phyloP scores from a whole-genome alignment of 73 alveolate genomes.

The Uronychia binucleata region DNA sequence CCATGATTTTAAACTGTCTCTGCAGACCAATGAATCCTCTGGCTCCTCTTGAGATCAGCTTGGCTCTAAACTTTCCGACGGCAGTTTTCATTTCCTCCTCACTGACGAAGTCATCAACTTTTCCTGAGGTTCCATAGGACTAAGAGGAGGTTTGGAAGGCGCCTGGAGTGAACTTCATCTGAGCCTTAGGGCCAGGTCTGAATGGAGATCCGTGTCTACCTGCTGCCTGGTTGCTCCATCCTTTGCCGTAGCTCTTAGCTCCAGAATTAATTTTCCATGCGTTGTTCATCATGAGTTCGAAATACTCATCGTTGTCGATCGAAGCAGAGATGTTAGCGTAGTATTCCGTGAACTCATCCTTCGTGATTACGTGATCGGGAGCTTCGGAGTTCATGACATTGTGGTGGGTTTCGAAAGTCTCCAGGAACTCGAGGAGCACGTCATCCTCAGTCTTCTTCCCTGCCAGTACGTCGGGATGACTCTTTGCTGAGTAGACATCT shows the following conservation, averaged over 20 bases:
- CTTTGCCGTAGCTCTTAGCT: neutral
- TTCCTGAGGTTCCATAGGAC: neutral
- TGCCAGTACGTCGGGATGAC: conserved; percentile 77
- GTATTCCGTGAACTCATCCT: conserved; percentile 83
- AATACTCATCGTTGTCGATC: conserved; percentile 86
- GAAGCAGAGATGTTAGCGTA: conserved; percentile 60
- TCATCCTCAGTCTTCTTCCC: conserved; percentile 80
- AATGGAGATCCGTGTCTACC: conserved; percentile 14
- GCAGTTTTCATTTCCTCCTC: conserved; percentile 27
- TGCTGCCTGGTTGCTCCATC: neutral
- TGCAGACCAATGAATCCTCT: conserved; percentile 91
- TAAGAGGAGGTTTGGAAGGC: neutral
- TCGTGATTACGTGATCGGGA: conserved; percentile 72
- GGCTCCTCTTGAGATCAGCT: conserved; percentile 85
- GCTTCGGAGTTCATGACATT: conserved; percentile 63
- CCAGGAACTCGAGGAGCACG: conserved; percentile 71
- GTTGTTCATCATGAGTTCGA: conserved; percentile 74
- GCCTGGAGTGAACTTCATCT: neutral
- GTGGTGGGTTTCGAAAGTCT: conserved; percentile 76
- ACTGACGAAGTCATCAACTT: conserved; percentile 8
- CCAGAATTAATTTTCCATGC: conserved; percentile 77
- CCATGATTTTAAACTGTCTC: conserved; percentile 84
- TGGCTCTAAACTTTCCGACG: conserved; percentile 73
- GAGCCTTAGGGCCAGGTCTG: conserved; percentile 7
- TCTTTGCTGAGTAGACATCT: conserved; percentile 61